These are phyloP conservation scores for Phellopilus nigrolimitatus DNA, from an alignment of 1,284 basidiomycete species.

Conservation along the genomic window DNA sequence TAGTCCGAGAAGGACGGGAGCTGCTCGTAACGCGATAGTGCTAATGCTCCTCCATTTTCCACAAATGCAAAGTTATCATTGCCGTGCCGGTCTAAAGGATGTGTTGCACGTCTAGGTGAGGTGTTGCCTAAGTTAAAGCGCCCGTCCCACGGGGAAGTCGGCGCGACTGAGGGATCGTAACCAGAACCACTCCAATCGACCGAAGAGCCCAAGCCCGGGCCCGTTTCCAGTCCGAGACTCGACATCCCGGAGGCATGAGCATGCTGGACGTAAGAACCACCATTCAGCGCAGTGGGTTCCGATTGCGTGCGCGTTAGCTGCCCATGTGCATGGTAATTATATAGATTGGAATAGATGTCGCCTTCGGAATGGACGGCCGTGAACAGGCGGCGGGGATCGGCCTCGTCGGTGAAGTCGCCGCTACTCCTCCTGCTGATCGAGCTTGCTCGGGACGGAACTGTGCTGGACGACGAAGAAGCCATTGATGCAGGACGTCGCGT, in stretches of 20 bases:
- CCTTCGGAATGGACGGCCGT: constrained; percentile 9
- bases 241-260: not conserved
- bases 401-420: constrained; percentile 2
- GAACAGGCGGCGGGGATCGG: constrained; percentile 10
- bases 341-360: not conserved
- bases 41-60: too few relatives aligned
- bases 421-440: constrained; percentile 7
- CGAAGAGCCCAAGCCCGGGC: too few relatives aligned
- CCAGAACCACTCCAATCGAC: not conserved
- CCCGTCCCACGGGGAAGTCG: not conserved
- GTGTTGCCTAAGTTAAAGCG: not conserved
- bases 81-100: not conserved
- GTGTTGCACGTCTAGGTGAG: constrained; percentile 5
- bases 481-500: not conserved
- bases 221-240: constrained; percentile 1
- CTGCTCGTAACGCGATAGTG: too few relatives aligned
- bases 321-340: constrained; percentile 3
- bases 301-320: not conserved
- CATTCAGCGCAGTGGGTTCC: constrained; percentile 1
- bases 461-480: not conserved
- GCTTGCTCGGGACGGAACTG: not conserved
- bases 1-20: not conserved
- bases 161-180: not conserved
- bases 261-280: not conserved
- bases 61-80: too few relatives aligned